Conservation (phyloP, 2,329 filamentous ascomycete species). For the Colletotrichum cuscutae region DNA sequence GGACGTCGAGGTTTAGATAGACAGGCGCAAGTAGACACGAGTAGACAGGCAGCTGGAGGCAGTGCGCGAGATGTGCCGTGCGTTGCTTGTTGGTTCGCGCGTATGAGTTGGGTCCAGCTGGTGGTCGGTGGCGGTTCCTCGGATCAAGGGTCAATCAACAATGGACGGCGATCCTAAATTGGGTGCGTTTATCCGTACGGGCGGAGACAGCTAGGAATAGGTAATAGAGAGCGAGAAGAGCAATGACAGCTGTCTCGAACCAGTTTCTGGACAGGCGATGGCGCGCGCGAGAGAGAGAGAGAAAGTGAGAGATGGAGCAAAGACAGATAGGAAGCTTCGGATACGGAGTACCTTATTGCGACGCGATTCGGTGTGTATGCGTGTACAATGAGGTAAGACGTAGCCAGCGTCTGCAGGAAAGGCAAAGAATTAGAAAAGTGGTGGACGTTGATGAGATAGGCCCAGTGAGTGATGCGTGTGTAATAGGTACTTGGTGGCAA, state of each 20-base stretch:
- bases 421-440: not conserved
- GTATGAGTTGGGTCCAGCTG: conserved; percentile 27
- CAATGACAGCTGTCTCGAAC: not conserved
- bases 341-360: not conserved
- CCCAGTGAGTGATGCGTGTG: not conserved
- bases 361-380: not conserved
- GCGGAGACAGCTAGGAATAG: not conserved
- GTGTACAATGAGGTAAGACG: not conserved
- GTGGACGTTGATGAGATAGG: not conserved
- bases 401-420: not conserved
- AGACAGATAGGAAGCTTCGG: not conserved
- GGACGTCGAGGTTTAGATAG: not conserved
- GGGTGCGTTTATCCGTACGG: not conserved
- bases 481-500: not conserved
- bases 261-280: not conserved
- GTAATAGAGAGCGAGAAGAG: not conserved
- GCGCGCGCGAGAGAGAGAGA: not conserved
- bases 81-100: conserved; percentile 1
- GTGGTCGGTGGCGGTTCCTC: conserved; percentile 25
- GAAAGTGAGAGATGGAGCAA: not conserved
- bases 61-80: conserved; percentile 12
- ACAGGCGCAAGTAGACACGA: conserved; percentile 6
- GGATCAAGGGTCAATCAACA: not conserved
- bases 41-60: not conserved
- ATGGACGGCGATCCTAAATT: conserved; percentile 8